Evolutionary conservation across 768 basidiomycete genomes (phyloP).

Genomic region (Lentinula sp.): DNA sequence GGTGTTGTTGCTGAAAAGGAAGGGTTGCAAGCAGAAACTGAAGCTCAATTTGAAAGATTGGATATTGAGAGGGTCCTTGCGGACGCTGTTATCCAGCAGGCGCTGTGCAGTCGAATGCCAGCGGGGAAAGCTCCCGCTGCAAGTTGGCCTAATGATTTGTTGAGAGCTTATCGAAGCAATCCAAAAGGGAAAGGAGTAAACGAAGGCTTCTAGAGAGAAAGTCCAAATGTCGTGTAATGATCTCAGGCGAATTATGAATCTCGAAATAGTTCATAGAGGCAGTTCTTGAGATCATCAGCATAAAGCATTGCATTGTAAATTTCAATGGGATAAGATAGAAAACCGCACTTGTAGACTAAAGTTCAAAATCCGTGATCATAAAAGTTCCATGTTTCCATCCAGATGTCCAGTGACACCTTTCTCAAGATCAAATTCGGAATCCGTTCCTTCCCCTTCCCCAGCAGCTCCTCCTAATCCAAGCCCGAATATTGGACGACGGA

Average conservation of each 20-base stretch:
- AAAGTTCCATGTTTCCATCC: background rate
- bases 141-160: background rate
- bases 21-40: background rate
- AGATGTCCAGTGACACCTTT: background rate
- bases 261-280: too few relatives aligned
- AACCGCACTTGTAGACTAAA: background rate
- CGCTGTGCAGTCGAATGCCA: background rate
- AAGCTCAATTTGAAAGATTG: background rate
- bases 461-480: background rate
- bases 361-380: background rate
- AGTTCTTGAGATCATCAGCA: too few relatives aligned
- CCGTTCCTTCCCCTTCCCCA: background rate
- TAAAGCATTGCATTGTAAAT: too few relatives aligned
- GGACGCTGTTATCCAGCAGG: background rate
- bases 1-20: background rate
- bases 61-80: background rate
- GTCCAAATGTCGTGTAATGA: too few relatives aligned
- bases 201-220: background rate
- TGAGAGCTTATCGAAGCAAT: background rate
- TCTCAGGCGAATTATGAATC: too few relatives aligned
- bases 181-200: background rate
- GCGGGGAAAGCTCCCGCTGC: background rate
- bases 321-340: too few relatives aligned
- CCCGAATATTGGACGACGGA: background rate
- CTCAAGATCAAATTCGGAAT: background rate